phyloP scores from a whole-genome alignment of 352 stramenopile species.

The Saprolegnia diclina region DNA sequence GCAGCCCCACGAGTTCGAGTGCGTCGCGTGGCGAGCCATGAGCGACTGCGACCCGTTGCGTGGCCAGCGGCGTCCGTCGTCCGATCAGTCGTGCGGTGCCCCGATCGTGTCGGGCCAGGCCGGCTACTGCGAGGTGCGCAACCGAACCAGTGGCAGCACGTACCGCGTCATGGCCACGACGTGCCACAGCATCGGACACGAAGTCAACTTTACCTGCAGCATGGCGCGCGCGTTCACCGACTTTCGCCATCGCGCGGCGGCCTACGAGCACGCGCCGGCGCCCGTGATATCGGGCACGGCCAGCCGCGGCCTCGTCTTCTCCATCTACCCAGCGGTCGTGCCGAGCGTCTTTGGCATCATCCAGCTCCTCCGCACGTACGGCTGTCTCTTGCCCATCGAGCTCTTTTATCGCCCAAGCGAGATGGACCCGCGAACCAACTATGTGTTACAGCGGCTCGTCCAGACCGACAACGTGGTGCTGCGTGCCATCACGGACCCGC shows the following conservation, averaged over 20 bases:
- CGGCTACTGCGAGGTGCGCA: conserved; percentile 46
- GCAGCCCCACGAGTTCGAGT: conserved; percentile 18
- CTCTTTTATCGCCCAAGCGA: conserved; percentile 1
- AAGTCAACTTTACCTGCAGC: conserved; percentile 40
- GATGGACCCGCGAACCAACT: conserved; percentile 34
- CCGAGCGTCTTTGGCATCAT: not conserved
- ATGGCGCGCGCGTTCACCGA: conserved; percentile 41
- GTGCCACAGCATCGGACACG: conserved; percentile 45
- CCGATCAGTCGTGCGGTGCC: conserved; percentile 34
- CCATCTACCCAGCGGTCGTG: not conserved
- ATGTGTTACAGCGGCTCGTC: not conserved
- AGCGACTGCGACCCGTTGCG: conserved; percentile 27
- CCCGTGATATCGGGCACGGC: not conserved
- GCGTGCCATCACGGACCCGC: conserved; percentile 9
- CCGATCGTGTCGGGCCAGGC: conserved; percentile 36
- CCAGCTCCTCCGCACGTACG: conserved; percentile 8
- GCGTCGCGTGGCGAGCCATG: conserved; percentile 22
- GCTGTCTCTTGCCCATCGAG: conserved; percentile 16
- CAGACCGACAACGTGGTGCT: conserved; percentile 12
- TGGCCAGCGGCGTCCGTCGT: not conserved
- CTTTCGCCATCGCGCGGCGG: conserved; percentile 34
- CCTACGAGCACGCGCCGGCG: conserved; percentile 31
- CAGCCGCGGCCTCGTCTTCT: not conserved
- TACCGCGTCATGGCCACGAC: conserved; percentile 50
- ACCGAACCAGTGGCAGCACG: conserved; percentile 31